Percentiles rank a stretch among this genome's conserved stretches.
Conservation (phyloP, 352 stramenopile species). For the Pythium phragmitis region DNA sequence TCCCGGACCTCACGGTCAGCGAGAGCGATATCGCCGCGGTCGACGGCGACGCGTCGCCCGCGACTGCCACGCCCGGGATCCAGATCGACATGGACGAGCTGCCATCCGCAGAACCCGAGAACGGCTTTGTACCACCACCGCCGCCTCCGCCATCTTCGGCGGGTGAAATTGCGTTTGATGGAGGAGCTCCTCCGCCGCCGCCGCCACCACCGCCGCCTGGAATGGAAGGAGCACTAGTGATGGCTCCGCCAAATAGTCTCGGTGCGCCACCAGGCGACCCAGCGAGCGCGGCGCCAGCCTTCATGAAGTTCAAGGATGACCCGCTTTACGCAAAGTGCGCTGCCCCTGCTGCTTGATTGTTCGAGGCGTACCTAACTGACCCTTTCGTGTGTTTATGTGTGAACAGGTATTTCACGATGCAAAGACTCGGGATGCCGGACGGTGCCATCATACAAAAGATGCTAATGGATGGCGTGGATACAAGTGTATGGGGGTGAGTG, state of each 20-base stretch:
- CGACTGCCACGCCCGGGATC: conserved; percentile 31
- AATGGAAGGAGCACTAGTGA: conserved; percentile 31
- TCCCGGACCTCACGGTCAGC: conserved; percentile 73
- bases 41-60: conserved; percentile 30
- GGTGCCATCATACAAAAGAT: conserved; percentile 80
- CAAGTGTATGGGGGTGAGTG: conserved; percentile 48
- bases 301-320: conserved; percentile 86
- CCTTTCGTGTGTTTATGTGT: not conserved
- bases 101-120: conserved; percentile 38
- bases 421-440: conserved; percentile 65
- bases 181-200: conserved; percentile 37
- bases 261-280: conserved; percentile 30
- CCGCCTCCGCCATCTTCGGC: conserved; percentile 32
- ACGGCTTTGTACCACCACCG: conserved; percentile 27
- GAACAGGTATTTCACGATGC: conserved; percentile 80
- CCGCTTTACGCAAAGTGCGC: conserved; percentile 69
- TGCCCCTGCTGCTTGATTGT: not conserved
- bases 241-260: conserved; percentile 32
- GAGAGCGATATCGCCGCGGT: conserved; percentile 56
- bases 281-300: conserved; percentile 25
- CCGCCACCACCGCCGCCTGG: conserved; percentile 35
- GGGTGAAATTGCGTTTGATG: conserved; percentile 22
- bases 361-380: not conserved
- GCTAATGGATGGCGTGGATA: conserved; percentile 72
- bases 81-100: conserved; percentile 70